phyloP scores from a whole-genome alignment of 106 monocot genomes.

The Platanthera zijinensis region DNA sequence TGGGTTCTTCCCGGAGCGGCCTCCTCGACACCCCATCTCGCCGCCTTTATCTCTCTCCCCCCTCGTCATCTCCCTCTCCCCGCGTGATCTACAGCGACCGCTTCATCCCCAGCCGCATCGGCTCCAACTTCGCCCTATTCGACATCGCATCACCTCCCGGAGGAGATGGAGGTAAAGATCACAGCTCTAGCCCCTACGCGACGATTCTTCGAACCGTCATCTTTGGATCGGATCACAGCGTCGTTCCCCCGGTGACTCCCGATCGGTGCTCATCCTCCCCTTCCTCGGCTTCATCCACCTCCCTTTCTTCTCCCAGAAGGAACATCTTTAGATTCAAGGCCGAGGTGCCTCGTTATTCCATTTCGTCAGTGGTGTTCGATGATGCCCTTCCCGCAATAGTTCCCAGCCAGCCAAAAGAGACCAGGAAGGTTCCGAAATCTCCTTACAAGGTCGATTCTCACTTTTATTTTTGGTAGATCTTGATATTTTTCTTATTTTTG shows the following conservation, averaged over 20 bases:
- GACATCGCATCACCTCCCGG: slow-evolving; percentile 20
- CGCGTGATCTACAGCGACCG: slow-evolving; percentile 66
- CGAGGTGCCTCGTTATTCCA: slow-evolving; percentile 43
- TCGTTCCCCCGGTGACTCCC: slow-evolving; percentile 28
- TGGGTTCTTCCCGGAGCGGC: slow-evolving; percentile 4
- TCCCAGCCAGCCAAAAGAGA: slow-evolving; percentile 29
- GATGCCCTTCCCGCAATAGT: slow-evolving; percentile 40
- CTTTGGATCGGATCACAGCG: slow-evolving; percentile 43
- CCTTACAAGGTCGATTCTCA: slow-evolving; percentile 60
- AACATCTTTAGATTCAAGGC: slow-evolving; percentile 88
- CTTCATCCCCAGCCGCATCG: slow-evolving; percentile 69
- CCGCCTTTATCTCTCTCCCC: slow-evolving; percentile 8
- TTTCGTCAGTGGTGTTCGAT: slow-evolving; percentile 26
- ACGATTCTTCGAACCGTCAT: slow-evolving; percentile 54
- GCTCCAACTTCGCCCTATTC: slow-evolving; percentile 72
- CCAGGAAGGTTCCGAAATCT: slow-evolving; percentile 64
- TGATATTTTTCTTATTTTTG: background rate
- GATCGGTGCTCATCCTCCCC: slow-evolving; percentile 30
- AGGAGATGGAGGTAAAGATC: slow-evolving; percentile 11
- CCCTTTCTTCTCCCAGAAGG: slow-evolving; percentile 31
- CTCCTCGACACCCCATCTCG: slow-evolving; percentile 13
- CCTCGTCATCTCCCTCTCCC: slow-evolving; percentile 23
- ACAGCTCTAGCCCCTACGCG: slow-evolving; percentile 38
- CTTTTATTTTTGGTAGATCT: background rate
- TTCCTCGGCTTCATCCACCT: slow-evolving; percentile 22